Conservation (phyloP, 768 basidiomycete species). For the Lactarius sanguifluus region DNA sequence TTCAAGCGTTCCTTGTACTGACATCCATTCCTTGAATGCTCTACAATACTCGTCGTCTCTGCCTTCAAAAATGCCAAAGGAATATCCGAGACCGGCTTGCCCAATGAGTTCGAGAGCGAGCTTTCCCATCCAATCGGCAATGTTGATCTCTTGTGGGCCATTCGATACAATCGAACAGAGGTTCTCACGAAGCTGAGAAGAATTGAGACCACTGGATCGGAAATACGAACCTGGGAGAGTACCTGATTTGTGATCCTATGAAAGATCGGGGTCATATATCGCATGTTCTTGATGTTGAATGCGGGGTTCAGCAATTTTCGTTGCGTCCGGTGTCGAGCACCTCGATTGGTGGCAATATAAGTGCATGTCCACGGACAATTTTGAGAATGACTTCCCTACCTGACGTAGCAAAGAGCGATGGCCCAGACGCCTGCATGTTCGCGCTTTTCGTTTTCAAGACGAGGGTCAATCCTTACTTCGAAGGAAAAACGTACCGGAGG, state of each 20-base stretch:
- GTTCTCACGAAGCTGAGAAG: background rate
- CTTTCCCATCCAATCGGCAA: conserved; percentile 28
- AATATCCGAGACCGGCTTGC: conserved; percentile 32
- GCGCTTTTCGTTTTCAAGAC: background rate
- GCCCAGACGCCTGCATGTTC: conserved; percentile 6
- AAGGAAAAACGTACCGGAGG: background rate
- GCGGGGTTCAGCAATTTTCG: conserved; percentile 24
- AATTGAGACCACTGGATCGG: background rate
- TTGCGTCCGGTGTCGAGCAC: conserved; percentile 12
- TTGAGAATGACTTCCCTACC: background rate
- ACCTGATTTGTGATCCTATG: conserved; percentile 25
- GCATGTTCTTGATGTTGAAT: conserved; percentile 31
- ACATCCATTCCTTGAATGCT: conserved; percentile 29
- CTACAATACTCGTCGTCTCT: background rate
- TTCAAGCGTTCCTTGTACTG: background rate
- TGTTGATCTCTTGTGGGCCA: conserved; percentile 24
- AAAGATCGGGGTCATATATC: conserved; percentile 30
- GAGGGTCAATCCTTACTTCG: no score
- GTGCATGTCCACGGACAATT: background rate
- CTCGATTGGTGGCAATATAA: background rate
- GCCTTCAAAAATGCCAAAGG: conserved; percentile 23
- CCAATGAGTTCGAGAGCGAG: conserved; percentile 31
- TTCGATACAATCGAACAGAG: background rate
- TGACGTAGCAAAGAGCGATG: conserved; percentile 3
- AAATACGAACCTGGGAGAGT: background rate